Evolutionary conservation across 768 basidiomycete species (phyloP), one percentile per base, ranked within the genome.

Genomic region (Strobilomyces dryophilus): DNA sequence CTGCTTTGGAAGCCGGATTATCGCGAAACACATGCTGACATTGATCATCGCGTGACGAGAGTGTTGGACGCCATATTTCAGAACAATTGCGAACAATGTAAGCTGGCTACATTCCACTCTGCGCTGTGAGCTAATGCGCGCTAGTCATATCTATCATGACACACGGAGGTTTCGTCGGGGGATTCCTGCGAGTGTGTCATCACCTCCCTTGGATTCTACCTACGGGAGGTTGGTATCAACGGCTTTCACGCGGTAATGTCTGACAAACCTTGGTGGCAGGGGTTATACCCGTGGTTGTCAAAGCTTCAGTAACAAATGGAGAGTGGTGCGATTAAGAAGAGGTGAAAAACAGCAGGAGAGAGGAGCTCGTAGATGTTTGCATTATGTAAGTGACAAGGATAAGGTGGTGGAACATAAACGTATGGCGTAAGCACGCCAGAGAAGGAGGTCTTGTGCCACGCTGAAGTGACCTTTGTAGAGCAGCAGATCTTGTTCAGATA

Each of bases 91-190:
- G 37, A 47, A 20, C 29, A 41, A 24, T 41, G 51, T 52, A 31
- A 21, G 31, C 3, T n/a, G 8, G 36, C 17, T 17, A n/a, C 12
- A 4, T 50, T 14, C 20, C 14, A 5, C n/a, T 41, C 2, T 17
- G 12, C 5, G n/a, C 4, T 46, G 15, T 18, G 37, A 29, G 10
- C 41, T 45, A 10, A 40, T 45, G 17, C 7, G 8, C 17, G 20
- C 29, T 24, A 88, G 87, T 79, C 53, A 76, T 88, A 18, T 83
- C 84, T 11, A 76, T 87, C 48, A 84, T 84, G 1, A 73, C 80
- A 0, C 87, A 90, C 63, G 75, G 79, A 11, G 86, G 84, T 0
- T 77, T 83, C 53, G 80, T 84, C 45, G 74, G 77, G 39, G 82
- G 76, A 1, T 79, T 87, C 51, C 58, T 87, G 61, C 67, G 63